Conservation (phyloP, 345 rosid species). For the Citrus hindsii region DNA sequence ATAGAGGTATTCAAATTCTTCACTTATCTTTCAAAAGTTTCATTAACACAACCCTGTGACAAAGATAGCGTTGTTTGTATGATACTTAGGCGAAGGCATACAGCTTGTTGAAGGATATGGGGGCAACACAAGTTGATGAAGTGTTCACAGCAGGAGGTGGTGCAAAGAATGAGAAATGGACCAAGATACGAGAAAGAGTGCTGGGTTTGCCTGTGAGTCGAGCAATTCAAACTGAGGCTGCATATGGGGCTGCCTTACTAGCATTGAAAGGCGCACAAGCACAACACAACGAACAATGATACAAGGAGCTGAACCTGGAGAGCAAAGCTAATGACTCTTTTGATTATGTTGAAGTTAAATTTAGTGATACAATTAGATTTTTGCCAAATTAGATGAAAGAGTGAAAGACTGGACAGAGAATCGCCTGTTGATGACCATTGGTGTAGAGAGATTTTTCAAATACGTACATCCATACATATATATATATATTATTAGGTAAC, state of each 20-base stretch:
- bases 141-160: constrained; percentile 92
- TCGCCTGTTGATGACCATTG: too few species aligned
- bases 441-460: too few species aligned
- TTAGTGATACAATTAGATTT: not conserved
- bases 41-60: not conserved
- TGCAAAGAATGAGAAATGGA: constrained; percentile 80
- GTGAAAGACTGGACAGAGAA: too few species aligned
- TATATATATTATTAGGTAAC: too few species aligned
- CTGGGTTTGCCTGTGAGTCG: constrained; percentile 67
- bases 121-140: constrained; percentile 74
- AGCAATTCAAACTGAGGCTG: constrained; percentile 81
- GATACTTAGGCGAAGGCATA: constrained; percentile 62
- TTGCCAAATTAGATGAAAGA: too few species aligned
- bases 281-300: not conserved
- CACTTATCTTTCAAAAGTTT: not conserved
- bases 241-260: constrained; percentile 85
- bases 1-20: constrained; percentile 55
- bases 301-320: not conserved
- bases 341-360: not conserved
- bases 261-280: constrained; percentile 59
- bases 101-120: constrained; percentile 64
- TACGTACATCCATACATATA: too few species aligned
- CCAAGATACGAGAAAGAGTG: constrained; percentile 62
- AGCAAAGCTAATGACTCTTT: not conserved
- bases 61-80: not conserved